Conservation (phyloP, 2,329 filamentous ascomycete species). For the Arachnomyces sp. region DNA sequence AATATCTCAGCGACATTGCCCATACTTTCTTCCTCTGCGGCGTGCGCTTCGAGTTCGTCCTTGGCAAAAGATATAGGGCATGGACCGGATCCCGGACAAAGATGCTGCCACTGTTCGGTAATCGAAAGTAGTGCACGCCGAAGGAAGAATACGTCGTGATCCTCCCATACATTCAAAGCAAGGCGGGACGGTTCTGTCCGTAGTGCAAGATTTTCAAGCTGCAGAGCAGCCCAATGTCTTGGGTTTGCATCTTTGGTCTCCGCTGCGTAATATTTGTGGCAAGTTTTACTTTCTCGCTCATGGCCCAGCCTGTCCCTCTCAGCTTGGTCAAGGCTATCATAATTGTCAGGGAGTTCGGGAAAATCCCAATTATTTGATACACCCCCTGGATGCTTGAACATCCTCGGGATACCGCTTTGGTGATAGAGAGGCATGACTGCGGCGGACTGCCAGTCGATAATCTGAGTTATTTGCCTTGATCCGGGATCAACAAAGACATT, state of each 20-base stretch:
- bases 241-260: neutral
- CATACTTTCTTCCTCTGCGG: slow-evolving; percentile 1
- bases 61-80: neutral
- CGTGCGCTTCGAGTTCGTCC: neutral
- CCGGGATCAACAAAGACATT: slow-evolving; percentile 7
- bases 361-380: neutral
- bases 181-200: slow-evolving; percentile 25
- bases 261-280: neutral
- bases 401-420: slow-evolving; percentile 20
- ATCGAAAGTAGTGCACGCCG: slow-evolving; percentile 22
- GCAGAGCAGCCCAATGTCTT: slow-evolving; percentile 1
- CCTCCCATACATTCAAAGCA: slow-evolving; percentile 24
- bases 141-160: slow-evolving; percentile 25
- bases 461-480: slow-evolving; percentile 1
- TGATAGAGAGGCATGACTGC: slow-evolving; percentile 9
- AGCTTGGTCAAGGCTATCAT: neutral
- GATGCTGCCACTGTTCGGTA: neutral
- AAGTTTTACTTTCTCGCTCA: neutral
- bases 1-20: neutral
- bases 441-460: slow-evolving; percentile 9
- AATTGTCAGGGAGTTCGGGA: neutral
- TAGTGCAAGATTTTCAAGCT: slow-evolving; percentile 11
- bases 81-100: slow-evolving; percentile 1
- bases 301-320: neutral
- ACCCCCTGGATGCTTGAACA: slow-evolving; percentile 19